Evolutionary conservation across 805 yeast genomes (phyloP).

Genomic region (Candida maltosa): DNA sequence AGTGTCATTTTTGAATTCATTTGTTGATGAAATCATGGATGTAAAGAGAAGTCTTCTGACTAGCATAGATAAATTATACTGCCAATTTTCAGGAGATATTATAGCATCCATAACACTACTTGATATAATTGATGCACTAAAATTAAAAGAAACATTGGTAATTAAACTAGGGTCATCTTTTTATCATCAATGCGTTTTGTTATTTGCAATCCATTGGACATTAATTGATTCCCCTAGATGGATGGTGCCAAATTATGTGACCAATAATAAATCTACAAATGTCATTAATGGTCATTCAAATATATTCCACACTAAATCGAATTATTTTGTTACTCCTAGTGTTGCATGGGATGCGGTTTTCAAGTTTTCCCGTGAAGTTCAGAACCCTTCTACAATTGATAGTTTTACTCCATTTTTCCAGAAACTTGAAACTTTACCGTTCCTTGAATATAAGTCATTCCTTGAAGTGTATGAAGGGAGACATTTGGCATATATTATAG

Average conservation of each 20-base stretch:
- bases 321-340: constrained; percentile 24
- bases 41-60: constrained; percentile 10
- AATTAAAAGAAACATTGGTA: constrained; percentile 11
- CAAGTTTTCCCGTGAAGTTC: constrained; percentile 7
- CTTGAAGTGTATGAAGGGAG: constrained; percentile 32
- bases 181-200: constrained; percentile 25
- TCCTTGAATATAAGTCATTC: constrained; percentile 23
- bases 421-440: constrained; percentile 18
- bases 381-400: no score
- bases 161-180: constrained; percentile 11
- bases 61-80: constrained; percentile 17
- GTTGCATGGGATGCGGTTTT: constrained; percentile 10
- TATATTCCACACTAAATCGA: background rate
- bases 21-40: constrained; percentile 16
- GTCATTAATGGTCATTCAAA: constrained; percentile 10
- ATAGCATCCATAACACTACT: constrained; percentile 14
- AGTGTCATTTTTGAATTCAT: constrained; percentile 21
- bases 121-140: constrained; percentile 13
- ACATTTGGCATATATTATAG: constrained; percentile 19
- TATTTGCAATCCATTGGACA: constrained; percentile 26
- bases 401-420: constrained; percentile 13
- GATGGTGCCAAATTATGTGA: constrained; percentile 19
- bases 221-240: constrained; percentile 22
- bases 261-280: constrained; percentile 15
- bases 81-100: constrained; percentile 17